Evolutionary conservation across 768 basidiomycete genomes (phyloP), one percentile per base, ranked within the genome.

Genomic region (Pleurotus djamor): DNA sequence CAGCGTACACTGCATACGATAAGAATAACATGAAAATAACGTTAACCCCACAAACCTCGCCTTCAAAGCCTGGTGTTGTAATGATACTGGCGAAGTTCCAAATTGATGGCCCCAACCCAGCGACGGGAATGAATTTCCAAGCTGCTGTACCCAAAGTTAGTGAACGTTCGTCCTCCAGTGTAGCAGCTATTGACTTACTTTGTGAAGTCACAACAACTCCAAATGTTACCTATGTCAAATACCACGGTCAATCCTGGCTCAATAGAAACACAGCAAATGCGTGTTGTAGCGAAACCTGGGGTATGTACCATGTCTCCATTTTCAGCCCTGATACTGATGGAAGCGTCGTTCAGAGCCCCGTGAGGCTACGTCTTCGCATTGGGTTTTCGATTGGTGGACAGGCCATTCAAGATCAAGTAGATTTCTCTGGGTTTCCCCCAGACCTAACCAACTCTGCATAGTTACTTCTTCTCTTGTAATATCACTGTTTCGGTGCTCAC

Each of bases 191-290:
- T 28, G 21, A 28, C 21, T 28, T 28, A 3, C 21, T 28, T 35
- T 5, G 48, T 59, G 2, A 67, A 98, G 94, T 92, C 95, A 0
- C 96, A 97, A 74, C 95, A 97, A 70, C 72, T 99, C 58, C 96
- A 98, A 71, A 99, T 99, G 96, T 80, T 94, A 59, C 94, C 96
- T 5, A 98, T 98, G 91, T 94, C 94, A 4, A 94, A 88, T 71
- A 79, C 88, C 9, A 88, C 84, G 55, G 81, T 99, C 45, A 76
- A 74, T 36, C 88, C 92, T 0, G 93, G 94, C 1, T 76, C 85
- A 7, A 83, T 85, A 13, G 96, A 98, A 72, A 96, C 95, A 8
- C 97, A 98, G 69, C 94, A 96, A 69, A 90, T 99, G 91, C 84
- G 94, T 8, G 86, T 99, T 41, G 79, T 92, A 33, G 93, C 94